These are phyloP conservation scores for Malus hybrid DNA, from an alignment of 331 rosid genomes.

Conservation along the genomic window DNA sequence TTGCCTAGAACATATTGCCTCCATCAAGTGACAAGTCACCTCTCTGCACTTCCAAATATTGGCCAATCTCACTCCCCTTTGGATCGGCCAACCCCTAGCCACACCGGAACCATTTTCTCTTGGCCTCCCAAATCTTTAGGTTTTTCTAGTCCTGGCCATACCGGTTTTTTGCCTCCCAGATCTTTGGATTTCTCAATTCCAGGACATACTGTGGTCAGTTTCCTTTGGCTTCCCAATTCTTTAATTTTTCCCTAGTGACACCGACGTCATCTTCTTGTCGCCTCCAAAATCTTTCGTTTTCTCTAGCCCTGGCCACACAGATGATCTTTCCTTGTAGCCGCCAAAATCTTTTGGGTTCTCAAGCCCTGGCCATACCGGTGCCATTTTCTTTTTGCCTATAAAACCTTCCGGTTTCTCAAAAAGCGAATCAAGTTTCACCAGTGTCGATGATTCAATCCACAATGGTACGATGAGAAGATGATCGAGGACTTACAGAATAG, in stretches of 20 bases:
- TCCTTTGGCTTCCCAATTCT: not conserved
- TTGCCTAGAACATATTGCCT: too few relatives aligned
- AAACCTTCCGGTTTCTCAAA: not conserved
- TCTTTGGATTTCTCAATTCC: too few relatives aligned
- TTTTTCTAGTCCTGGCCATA: not conserved
- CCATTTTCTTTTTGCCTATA: not conserved
- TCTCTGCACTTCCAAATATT: too few relatives aligned
- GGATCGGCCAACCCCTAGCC: not conserved
- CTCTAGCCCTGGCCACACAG: too few relatives aligned
- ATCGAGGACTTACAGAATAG: not conserved
- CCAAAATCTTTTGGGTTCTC: not conserved
- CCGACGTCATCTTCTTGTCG: too few relatives aligned
- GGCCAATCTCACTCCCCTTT: not conserved
- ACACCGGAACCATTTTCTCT: not conserved
- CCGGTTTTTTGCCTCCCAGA: too few relatives aligned
- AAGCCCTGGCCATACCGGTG: not conserved
- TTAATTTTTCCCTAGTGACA: too few relatives aligned
- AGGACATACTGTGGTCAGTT: not conserved
- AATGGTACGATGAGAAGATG: not conserved
- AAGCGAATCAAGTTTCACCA: not conserved
- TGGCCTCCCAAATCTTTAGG: not conserved
- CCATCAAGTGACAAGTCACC: too few relatives aligned
- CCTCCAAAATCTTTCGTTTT: too few relatives aligned
- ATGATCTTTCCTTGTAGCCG: not conserved
- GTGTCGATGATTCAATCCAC: not conserved